Evolutionary conservation across 208 protist species (phyloP).

Genomic region (Leptomonas pyrrhocoris): DNA sequence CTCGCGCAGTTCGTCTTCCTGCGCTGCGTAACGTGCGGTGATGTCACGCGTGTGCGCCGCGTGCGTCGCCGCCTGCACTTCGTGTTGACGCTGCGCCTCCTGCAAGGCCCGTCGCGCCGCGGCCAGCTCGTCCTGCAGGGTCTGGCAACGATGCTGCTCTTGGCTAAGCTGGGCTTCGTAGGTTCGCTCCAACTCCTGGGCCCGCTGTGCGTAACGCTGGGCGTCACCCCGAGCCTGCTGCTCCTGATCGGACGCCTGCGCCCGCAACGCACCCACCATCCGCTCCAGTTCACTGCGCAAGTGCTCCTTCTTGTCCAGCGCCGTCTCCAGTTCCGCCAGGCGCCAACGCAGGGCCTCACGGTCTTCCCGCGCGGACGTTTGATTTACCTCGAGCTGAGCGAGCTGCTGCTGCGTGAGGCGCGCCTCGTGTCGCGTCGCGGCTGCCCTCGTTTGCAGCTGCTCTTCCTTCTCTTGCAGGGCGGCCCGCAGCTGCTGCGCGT

Average conservation of each 20-base stretch:
- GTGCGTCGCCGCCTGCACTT: conserved; percentile 17
- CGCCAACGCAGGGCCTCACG: conserved; percentile 31
- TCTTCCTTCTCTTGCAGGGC: conserved; percentile 43
- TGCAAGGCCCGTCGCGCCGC: conserved; percentile 17
- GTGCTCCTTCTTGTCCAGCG: conserved; percentile 30
- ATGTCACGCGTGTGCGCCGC: conserved; percentile 10
- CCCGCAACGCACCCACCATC: conserved; percentile 18
- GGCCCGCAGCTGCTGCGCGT: conserved; percentile 29
- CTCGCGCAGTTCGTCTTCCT: conserved; percentile 29
- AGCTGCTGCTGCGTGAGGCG: conserved; percentile 19
- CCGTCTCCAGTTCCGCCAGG: conserved; percentile 25
- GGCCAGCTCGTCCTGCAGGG: conserved; percentile 24
- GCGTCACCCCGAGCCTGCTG: conserved; percentile 16
- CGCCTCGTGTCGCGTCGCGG: conserved; percentile 32
- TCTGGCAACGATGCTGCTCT: conserved; percentile 29
- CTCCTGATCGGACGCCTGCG: conserved; percentile 17
- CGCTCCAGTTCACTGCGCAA: conserved; percentile 28
- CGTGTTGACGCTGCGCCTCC: conserved; percentile 28
- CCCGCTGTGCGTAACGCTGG: conserved; percentile 28
- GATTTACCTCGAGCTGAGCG: conserved; percentile 22
- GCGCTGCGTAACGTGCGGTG: conserved; percentile 4
- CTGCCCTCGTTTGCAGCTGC: conserved; percentile 31
- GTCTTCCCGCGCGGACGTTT: conserved; percentile 34
- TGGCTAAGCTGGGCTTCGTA: conserved; percentile 18
- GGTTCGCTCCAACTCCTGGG: conserved; percentile 30